Conservation (phyloP, 2,329 filamentous ascomycete species). For the Bipolaris sorokiniana region DNA sequence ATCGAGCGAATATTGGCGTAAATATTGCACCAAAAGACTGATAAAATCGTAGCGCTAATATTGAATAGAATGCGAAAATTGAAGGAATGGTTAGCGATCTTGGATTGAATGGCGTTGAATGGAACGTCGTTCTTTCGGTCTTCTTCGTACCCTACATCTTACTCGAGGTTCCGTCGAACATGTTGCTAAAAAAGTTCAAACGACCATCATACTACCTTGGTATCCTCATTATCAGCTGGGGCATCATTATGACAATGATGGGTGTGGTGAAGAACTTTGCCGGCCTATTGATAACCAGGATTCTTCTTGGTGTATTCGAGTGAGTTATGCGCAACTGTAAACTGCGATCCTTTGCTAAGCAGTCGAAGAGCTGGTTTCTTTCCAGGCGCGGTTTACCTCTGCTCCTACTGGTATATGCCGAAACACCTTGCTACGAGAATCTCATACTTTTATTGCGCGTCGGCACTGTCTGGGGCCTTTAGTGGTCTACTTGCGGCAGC, state of each 20-base stretch:
- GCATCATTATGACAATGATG: constrained; percentile 36
- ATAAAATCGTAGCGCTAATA: background rate
- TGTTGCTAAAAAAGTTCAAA: constrained; percentile 47
- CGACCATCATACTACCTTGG: constrained; percentile 39
- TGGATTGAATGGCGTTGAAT: constrained; percentile 50
- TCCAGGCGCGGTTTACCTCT: constrained; percentile 46
- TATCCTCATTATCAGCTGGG: constrained; percentile 37
- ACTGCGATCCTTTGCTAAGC: background rate
- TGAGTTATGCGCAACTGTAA: background rate
- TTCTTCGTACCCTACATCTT: constrained; percentile 59
- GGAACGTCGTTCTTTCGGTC: constrained; percentile 63
- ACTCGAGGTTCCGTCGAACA: constrained; percentile 51
- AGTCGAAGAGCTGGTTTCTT: constrained; percentile 34
- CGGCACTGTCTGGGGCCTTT: constrained; percentile 49
- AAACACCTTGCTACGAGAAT: constrained; percentile 44
- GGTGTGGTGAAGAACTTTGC: constrained; percentile 31
- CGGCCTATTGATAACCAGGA: constrained; percentile 25
- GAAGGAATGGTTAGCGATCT: constrained; percentile 67
- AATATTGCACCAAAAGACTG: background rate
- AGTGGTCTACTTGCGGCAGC: constrained; percentile 51
- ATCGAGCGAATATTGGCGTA: constrained; percentile 67
- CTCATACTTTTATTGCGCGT: constrained; percentile 48
- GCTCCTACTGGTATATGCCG: constrained; percentile 46
- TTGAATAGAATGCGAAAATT: constrained; percentile 60
- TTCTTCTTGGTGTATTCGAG: constrained; percentile 36